These are phyloP conservation scores for Citeromyces matritensis DNA, from an alignment of 805 yeast species.

Conservation along the genomic window DNA sequence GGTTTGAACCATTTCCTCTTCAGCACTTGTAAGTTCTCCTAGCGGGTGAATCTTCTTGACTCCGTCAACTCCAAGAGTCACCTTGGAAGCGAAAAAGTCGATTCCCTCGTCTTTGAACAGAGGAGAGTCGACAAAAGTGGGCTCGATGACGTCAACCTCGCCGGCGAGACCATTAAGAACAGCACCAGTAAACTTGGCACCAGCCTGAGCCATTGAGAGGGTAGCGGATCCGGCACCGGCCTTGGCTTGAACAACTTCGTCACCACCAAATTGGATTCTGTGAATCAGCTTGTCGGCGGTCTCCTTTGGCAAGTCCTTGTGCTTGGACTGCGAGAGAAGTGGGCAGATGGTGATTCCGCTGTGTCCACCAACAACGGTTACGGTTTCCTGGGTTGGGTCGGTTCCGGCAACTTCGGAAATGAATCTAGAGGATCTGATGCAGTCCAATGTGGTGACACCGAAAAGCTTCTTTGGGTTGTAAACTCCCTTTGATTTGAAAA, in stretches of 20 bases:
- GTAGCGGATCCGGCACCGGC: slow-evolving; percentile 80
- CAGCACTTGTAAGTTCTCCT: slow-evolving; percentile 61
- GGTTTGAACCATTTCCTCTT: slow-evolving; percentile 65
- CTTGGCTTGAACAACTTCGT: slow-evolving; percentile 77
- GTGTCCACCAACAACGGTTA: slow-evolving; percentile 94
- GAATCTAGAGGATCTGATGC: slow-evolving; percentile 80
- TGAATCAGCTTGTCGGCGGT: slow-evolving; percentile 46
- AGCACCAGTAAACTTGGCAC: slow-evolving; percentile 58
- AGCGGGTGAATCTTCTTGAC: slow-evolving; percentile 67
- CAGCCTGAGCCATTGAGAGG: slow-evolving; percentile 77
- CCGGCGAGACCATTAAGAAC: slow-evolving; percentile 41
- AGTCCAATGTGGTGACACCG: slow-evolving; percentile 94
- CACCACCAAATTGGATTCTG: slow-evolving; percentile 91
- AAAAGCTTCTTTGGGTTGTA: slow-evolving; percentile 86
- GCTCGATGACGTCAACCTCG: slow-evolving; percentile 30
- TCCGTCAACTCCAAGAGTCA: slow-evolving; percentile 88
- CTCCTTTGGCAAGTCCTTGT: slow-evolving; percentile 50
- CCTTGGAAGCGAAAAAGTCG: slow-evolving; percentile 91
- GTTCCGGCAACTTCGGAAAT: slow-evolving; percentile 51
- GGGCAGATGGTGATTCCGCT: slow-evolving; percentile 95
- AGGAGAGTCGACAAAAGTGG: slow-evolving; percentile 57
- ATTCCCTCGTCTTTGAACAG: slow-evolving; percentile 79
- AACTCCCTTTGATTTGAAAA: slow-evolving; percentile 68
- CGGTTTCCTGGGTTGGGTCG: slow-evolving; percentile 64
- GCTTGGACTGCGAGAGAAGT: slow-evolving; percentile 71